Base-by-base conservation (phyloP, 2,329 filamentous ascomycete species). In the Kalmusia sp. region DNA sequence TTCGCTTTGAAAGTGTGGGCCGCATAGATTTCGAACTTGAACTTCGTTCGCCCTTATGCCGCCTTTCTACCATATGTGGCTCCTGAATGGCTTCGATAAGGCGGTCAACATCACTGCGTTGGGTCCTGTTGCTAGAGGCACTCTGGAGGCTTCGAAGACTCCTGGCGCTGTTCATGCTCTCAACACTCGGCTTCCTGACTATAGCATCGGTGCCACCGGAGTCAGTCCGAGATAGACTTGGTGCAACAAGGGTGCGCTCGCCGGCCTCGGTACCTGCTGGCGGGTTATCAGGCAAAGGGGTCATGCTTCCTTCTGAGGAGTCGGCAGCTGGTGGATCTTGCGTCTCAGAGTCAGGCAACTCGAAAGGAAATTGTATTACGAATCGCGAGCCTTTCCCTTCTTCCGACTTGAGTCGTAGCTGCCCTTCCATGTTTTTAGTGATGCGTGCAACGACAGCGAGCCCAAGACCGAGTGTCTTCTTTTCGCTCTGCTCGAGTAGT, bases 401-500 rank as follows among this genome's bases (percentile, higher is more conserved):
- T 64, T 95, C 91, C 0, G 92, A 96, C 65, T 92, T 93, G 1
- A 96, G 77, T 1, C 91, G 86, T 25, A 96, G 74, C 65, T 96
- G 92, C 0, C 92, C 93, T 53, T 93, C 88, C 90, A 96, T 95
- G 66, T 92, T 96, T n/a, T 87, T 85, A 27, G 96, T 82, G 30
- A 92, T 91, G 31, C 92, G 85, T 14, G 91, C 90, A n/a, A 96
- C 92, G 11, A 96, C 82, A 0, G 92, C 92, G n/a, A 96, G 80
- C 0, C 92, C 93, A 8, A 96, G 82, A 0, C 93, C 93, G 1
- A 96, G 75, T 0, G 86, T 87, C 8, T 78, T 76, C 47, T 77
- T 77, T 6, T 75, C 67, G 4, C 64, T 57, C 8, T 70, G 60
- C 4, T 63, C 64, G 46, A 52, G 67, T 2, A 71, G 37, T 4